Evolutionary conservation across 805 yeast genomes (phyloP).

Genomic region (Zygotorulaspora sp.): DNA sequence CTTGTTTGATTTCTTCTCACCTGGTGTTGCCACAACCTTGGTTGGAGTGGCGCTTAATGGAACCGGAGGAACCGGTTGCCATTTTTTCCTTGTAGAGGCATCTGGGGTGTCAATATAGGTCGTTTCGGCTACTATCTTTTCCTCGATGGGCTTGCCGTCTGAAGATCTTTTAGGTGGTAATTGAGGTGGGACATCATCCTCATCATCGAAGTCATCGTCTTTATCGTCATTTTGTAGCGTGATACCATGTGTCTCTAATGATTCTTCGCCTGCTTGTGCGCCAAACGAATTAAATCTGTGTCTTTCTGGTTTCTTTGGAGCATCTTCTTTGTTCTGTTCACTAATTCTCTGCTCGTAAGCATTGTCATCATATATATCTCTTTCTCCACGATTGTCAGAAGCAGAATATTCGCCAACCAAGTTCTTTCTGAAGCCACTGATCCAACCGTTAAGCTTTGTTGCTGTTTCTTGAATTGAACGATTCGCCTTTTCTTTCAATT

Average conservation of each 20-base stretch:
- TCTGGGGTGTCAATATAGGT: slow-evolving; percentile 35
- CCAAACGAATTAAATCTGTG: slow-evolving; percentile 35
- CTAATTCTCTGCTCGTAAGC: slow-evolving; percentile 5
- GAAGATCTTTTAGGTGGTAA: slow-evolving; percentile 11
- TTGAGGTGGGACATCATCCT: slow-evolving; percentile 35
- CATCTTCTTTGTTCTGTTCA: slow-evolving; percentile 4
- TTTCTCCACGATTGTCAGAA: not conserved
- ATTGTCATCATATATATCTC: slow-evolving; percentile 7
- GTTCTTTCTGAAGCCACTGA: slow-evolving; percentile 47
- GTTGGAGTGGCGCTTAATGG: slow-evolving; percentile 28
- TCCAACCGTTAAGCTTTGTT: slow-evolving; percentile 72
- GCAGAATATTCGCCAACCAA: slow-evolving; percentile 15
- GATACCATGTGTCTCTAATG: slow-evolving; percentile 33
- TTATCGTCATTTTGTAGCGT: slow-evolving; percentile 24
- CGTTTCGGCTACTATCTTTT: slow-evolving; percentile 29
- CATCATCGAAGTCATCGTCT: slow-evolving; percentile 29
- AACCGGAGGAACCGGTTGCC: slow-evolving; percentile 29
- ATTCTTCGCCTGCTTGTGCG: slow-evolving; percentile 30
- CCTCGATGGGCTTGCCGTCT: slow-evolving; percentile 6
- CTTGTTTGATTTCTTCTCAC: slow-evolving; percentile 7
- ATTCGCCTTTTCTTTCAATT: slow-evolving; percentile 59
- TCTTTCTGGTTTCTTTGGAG: slow-evolving; percentile 20
- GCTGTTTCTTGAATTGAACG: slow-evolving; percentile 81
- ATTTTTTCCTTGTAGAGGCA: slow-evolving; percentile 20
- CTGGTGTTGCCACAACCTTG: slow-evolving; percentile 18